Evolutionary conservation across 2,329 filamentous ascomycete genomes (phyloP).

Genomic region (Cladosporium sp.): DNA sequence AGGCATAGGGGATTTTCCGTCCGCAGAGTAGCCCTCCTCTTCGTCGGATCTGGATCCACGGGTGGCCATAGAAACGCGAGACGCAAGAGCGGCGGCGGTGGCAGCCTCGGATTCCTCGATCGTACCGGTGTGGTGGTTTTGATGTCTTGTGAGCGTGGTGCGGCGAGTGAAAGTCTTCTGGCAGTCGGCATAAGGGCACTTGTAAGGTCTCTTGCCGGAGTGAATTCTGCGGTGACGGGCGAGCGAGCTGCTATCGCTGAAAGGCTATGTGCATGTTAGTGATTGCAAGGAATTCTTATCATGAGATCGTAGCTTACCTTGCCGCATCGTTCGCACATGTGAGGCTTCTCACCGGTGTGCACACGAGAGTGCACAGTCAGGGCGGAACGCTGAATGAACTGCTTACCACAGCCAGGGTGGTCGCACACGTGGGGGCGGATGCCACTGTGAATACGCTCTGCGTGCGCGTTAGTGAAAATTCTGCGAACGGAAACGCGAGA

Average conservation of each 20-base stretch:
- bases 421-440: slow-evolving; percentile 89
- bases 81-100: slow-evolving; percentile 76
- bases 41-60: slow-evolving; percentile 56
- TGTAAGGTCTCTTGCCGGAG: slow-evolving; percentile 91
- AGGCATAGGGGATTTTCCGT: slow-evolving; percentile 66
- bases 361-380: slow-evolving; percentile 92
- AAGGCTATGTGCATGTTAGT: slow-evolving; percentile 55
- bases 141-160: slow-evolving; percentile 89
- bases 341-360: slow-evolving; percentile 96
- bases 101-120: slow-evolving; percentile 88
- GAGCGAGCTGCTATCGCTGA: slow-evolving; percentile 91
- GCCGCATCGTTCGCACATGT: slow-evolving; percentile 93
- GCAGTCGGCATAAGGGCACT: slow-evolving; percentile 94
- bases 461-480: background rate
- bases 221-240: slow-evolving; percentile 92
- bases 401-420: slow-evolving; percentile 80
- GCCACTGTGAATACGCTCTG: slow-evolving; percentile 93
- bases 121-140: slow-evolving; percentile 92
- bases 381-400: slow-evolving; percentile 94
- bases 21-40: slow-evolving; percentile 56
- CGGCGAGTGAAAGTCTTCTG: slow-evolving; percentile 97
- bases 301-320: slow-evolving; percentile 58
- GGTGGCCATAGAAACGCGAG: slow-evolving; percentile 38
- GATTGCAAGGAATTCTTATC: background rate
- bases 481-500: background rate